Conservation (phyloP, 148 eudicot species). For the Salicornia ramosissima region DNA sequence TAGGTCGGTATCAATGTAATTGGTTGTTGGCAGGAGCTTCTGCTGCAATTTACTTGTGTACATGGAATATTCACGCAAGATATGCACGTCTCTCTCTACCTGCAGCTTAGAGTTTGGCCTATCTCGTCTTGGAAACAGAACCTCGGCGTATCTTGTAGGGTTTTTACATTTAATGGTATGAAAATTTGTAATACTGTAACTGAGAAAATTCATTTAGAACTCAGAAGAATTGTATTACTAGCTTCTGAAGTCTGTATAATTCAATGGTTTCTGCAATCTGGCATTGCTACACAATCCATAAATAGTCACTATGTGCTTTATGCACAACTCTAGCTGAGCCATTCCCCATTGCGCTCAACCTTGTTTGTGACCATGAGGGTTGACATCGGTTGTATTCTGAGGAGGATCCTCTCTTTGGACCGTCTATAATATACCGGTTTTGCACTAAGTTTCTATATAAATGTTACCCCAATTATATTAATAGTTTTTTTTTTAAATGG, state of each 20-base stretch:
- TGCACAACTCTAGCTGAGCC: too few relatives aligned
- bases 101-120: background rate
- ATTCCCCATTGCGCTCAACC: too few relatives aligned
- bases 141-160: background rate
- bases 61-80: slow-evolving; percentile 6
- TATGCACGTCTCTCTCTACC: background rate
- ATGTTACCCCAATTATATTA: too few relatives aligned
- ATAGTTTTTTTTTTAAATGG: too few relatives aligned
- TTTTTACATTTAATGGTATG: background rate
- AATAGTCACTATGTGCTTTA: too few relatives aligned
- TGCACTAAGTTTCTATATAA: too few relatives aligned
- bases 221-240: background rate
- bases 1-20: background rate
- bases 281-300: too few relatives aligned
- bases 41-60: slow-evolving; percentile 1
- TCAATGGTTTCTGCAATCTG: background rate
- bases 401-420: too few relatives aligned
- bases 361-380: too few relatives aligned
- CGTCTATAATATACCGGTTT: too few relatives aligned
- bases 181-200: background rate
- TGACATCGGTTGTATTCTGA: too few relatives aligned
- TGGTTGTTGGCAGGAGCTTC: background rate
- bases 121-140: background rate
- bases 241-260: background rate
- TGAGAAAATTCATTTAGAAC: background rate